Base-by-base conservation (phyloP, 73 alveolate genomes). In the Paraurostyla sp. region DNA sequence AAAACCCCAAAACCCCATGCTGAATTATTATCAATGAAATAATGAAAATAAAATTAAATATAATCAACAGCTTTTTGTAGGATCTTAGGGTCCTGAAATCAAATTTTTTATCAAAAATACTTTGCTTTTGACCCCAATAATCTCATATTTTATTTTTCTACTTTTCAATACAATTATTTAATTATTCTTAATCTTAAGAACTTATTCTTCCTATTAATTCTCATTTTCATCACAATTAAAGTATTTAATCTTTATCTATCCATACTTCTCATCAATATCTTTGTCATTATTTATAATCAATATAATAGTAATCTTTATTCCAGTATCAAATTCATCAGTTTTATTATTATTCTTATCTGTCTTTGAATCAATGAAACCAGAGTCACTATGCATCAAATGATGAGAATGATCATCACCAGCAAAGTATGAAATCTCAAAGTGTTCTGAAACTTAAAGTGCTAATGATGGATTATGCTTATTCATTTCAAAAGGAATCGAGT, bases 11-110 rank as follows among this genome's bases (percentile, higher is more conserved):
- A 52, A 52, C 69, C 69, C 69, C 69, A 52, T 18, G 23, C 38
- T 52, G 23, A 52, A 9, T 18, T 13, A 9, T 52, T n/a, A 9
- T 13, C 18, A 45, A 45, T 9, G 18, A 45, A 45, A 45, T 45
- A 45, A 13, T 45, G 9, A 18, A 45, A 45, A 45, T 45, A 45
- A 18, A 18, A 18, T 45, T 18, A 13, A 18, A 52, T 9, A 18
- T 9, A 59, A 59, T 65, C 82, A 65, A 22, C 82, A 22, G 13
- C 23, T 36, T 40, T 65, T 65, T 38, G 35, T 65, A 38, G 82
- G 82, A 30, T 65, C 82, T 65, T 65, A 32, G 2, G 82, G 82
- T 65, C 82, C 82, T 38, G 60, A 38, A 36, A 65, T 11, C 25
- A 65, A 40, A 7, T 40, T 58, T 38, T 65, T 65, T 2, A 65